These are phyloP conservation scores for Durio zibethinus DNA, from an alignment of 345 rosid genomes.

Conservation along the genomic window DNA sequence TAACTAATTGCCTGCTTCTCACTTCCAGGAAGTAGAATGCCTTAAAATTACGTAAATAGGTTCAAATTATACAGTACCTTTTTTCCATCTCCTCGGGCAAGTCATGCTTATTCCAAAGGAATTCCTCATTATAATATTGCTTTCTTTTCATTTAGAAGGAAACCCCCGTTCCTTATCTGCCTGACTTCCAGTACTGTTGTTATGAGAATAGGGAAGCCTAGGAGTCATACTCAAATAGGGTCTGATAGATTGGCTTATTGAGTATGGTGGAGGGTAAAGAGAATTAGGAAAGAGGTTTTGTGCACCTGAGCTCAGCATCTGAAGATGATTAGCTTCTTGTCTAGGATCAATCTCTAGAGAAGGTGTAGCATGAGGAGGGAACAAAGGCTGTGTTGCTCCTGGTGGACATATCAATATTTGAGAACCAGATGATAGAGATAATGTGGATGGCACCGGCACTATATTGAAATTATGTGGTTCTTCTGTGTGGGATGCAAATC, in stretches of 20 bases:
- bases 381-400: slow-evolving; percentile 38
- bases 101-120: background rate
- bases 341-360: slow-evolving; percentile 38
- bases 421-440: slow-evolving; percentile 42
- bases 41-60: slow-evolving; percentile 1
- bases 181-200: slow-evolving; percentile 21
- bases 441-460: slow-evolving; percentile 46
- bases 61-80: slow-evolving; percentile 25
- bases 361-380: slow-evolving; percentile 29
- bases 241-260: slow-evolving; percentile 13
- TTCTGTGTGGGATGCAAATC: slow-evolving; percentile 29
- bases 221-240: slow-evolving; percentile 23
- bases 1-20: background rate
- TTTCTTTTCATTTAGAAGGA: slow-evolving; percentile 25
- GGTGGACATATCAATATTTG: slow-evolving; percentile 50
- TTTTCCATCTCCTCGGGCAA: slow-evolving; percentile 4
- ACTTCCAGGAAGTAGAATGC: slow-evolving; percentile 1
- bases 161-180: slow-evolving; percentile 26
- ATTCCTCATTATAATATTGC: background rate
- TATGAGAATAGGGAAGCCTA: slow-evolving; percentile 28
- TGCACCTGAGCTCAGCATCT: slow-evolving; percentile 39
- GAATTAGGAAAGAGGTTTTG: slow-evolving; percentile 23
- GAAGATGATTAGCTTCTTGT: slow-evolving; percentile 49
- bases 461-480: slow-evolving; percentile 37
- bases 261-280: slow-evolving; percentile 8